Percentiles rank a stretch among this genome's conserved stretches.
Evolutionary conservation across 2,329 filamentous ascomycete genomes (phyloP).

Genomic region (Colletotrichum phormii): DNA sequence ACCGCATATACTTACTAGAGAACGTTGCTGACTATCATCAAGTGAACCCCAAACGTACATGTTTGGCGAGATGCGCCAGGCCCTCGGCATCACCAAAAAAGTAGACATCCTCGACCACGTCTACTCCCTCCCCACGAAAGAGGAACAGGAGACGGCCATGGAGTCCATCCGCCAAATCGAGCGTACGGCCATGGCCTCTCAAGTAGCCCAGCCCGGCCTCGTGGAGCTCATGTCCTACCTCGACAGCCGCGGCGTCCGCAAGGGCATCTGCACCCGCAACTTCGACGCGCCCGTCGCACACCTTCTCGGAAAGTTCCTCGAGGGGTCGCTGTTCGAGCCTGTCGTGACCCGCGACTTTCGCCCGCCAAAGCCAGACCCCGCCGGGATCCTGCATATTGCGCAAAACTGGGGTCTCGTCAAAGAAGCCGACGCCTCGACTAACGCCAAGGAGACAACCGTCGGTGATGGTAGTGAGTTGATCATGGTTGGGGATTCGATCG

Average conservation of each 20-base stretch:
- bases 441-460: constrained; percentile 24
- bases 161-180: constrained; percentile 84
- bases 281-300: constrained; percentile 85
- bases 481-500: constrained; percentile 84
- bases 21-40: constrained; percentile 1
- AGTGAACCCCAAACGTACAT: constrained; percentile 95
- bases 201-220: constrained; percentile 86
- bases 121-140: constrained; percentile 73
- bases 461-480: constrained; percentile 62
- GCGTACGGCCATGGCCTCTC: constrained; percentile 80
- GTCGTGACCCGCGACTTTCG: constrained; percentile 87
- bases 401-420: constrained; percentile 73
- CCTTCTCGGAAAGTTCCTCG: constrained; percentile 80
- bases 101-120: constrained; percentile 92
- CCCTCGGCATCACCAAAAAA: constrained; percentile 77
- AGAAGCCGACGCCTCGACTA: neutral
- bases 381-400: constrained; percentile 89
- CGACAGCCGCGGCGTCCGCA: constrained; percentile 72
- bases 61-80: constrained; percentile 87
- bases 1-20: neutral
- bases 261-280: constrained; percentile 94
- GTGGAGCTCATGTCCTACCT: constrained; percentile 84
- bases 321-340: constrained; percentile 75
- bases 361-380: constrained; percentile 88
- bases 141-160: constrained; percentile 72